Evolutionary conservation across 2,329 filamentous ascomycete species (phyloP).

Genomic region (Trichoderma citrinoviride): DNA sequence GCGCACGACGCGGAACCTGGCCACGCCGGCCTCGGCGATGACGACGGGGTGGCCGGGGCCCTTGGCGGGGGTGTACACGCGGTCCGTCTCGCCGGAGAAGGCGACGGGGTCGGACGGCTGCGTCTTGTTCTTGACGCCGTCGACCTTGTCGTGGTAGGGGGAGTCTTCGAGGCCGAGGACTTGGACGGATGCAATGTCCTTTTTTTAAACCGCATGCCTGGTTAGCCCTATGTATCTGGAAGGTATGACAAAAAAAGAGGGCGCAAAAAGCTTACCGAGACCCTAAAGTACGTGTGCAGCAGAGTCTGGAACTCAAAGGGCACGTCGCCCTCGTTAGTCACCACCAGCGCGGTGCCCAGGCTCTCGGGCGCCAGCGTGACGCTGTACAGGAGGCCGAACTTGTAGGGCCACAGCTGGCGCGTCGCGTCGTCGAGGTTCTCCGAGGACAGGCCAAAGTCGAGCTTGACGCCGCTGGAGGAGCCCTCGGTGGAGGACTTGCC

Average conservation of each 20-base stretch:
- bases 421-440: slow-evolving; percentile 66
- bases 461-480: slow-evolving; percentile 69
- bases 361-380: slow-evolving; percentile 76
- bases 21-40: slow-evolving; percentile 61
- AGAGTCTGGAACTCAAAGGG: slow-evolving; percentile 89
- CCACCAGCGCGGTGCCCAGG: slow-evolving; percentile 76
- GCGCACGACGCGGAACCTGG: slow-evolving; percentile 70
- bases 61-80: slow-evolving; percentile 73
- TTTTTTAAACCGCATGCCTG: slow-evolving; percentile 38
- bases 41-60: slow-evolving; percentile 57
- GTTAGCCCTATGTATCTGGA: not conserved
- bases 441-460: slow-evolving; percentile 88
- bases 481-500: slow-evolving; percentile 66
- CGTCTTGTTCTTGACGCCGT: slow-evolving; percentile 61
- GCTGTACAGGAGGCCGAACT: slow-evolving; percentile 90
- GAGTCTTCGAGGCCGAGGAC: slow-evolving; percentile 75
- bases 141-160: slow-evolving; percentile 81
- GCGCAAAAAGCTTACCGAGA: slow-evolving; percentile 57
- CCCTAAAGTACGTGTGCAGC: slow-evolving; percentile 83
- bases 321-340: slow-evolving; percentile 80
- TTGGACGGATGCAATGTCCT: slow-evolving; percentile 71
- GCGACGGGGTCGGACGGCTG: slow-evolving; percentile 60
- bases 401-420: slow-evolving; percentile 74
- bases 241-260: not conserved
- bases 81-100: slow-evolving; percentile 79